Evolutionary conservation across 2,329 filamentous ascomycete genomes (phyloP), one percentile per base, ranked within the genome.

Genomic region (Thelonectria discophora): DNA sequence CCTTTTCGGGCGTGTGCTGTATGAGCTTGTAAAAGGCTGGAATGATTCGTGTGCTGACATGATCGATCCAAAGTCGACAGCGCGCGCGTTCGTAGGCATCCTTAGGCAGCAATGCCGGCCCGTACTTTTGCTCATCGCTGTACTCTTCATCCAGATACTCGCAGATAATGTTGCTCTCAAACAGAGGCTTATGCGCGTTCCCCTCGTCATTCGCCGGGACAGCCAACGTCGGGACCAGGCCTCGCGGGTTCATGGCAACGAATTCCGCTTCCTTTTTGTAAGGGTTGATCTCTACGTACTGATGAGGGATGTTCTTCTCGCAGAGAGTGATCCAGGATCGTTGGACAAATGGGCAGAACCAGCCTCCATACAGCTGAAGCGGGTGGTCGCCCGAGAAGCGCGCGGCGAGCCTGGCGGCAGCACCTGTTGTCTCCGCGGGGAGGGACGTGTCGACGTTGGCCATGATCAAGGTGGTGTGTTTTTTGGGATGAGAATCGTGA

Each of bases 221-320:
- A 1, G 77, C 82, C 1, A 94, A 80, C 0, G 90, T 93, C 0
- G 91, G 92, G 1, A 94, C 88, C 1, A 94, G 81, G 1, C 91
- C 91, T 12, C 90, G 85, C 0, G 91, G 91, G 72, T 94, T 94
- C 64, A 94, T 80, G 9, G 83, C 81, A 20, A 94, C 80, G 27
- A 93, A 88, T 1, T 84, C 87, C 3, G 84, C 76, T 0, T 86
- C 87, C 71, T 94, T 94, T 75, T 88, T 80, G 79, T 93, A 93
- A 0, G 91, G 91, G 75, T 93, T 93, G 61, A 93, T 88, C 79
- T 92, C 89, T 65, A 91, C 81, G 74, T 92, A 92, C 77, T 93
- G 88, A 73, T 94, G 89, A 15, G 86, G 84, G 30, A 93, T 89
- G 2, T 81, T 77, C 75, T 94, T 93, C 74, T 93, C 90, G 70